Evolutionary conservation across 768 basidiomycete species (phyloP), one percentile per base, ranked within the genome.

Genomic region (Lanmaoa pseudosensibilis): DNA sequence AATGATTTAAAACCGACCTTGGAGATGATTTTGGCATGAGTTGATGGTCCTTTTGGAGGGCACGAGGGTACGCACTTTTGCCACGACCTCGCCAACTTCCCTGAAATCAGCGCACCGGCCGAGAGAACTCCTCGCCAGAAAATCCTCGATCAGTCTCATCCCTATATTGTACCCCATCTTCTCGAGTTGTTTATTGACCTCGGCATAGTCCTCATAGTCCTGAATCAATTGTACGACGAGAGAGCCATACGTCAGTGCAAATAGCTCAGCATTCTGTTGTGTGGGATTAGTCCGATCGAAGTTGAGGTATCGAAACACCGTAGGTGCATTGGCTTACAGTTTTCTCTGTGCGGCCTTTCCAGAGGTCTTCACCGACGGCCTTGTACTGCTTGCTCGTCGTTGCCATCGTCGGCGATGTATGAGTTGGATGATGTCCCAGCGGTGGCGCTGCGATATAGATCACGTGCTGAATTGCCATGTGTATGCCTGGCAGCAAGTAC

Each of bases 141-240:
- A 97, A 69, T 99, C 97, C 69, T 99, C 97, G 55, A 99, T 97
- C 52, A 99, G 76, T 38, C 97, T 81, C 23, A 88, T 96, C 27
- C 97, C 97, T 56, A 99, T 98, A 69, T 95, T 97, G 74, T 97
- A 98, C 4, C 97, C 97, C 96, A 98, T 98, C 77, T 94, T 96
- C 66, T 99, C 96, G 3, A 99, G 86, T 71, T 99, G 95, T 72
- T 92, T 95, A 73, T 93, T 93, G 59, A 93, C 91, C 70, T 96
- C 93, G 15, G 81, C 82, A 69, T 97, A 98, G 77, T 99, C 95
- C 68, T 99, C 97, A 67, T 98, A 98, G 73, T 99, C 97, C 69
- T 98, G 97, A 59, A 98, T 94, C 58, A 99, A 83, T 75, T 99
- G 97, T 34, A 98, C 94, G 46, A 99, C 97, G 49, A 98, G 84